A percentile compares a stretch with the other conserved stretches of the same genome.
Conservation (phyloP, 176 grass and related monocot species). For the Themeda triandra region DNA sequence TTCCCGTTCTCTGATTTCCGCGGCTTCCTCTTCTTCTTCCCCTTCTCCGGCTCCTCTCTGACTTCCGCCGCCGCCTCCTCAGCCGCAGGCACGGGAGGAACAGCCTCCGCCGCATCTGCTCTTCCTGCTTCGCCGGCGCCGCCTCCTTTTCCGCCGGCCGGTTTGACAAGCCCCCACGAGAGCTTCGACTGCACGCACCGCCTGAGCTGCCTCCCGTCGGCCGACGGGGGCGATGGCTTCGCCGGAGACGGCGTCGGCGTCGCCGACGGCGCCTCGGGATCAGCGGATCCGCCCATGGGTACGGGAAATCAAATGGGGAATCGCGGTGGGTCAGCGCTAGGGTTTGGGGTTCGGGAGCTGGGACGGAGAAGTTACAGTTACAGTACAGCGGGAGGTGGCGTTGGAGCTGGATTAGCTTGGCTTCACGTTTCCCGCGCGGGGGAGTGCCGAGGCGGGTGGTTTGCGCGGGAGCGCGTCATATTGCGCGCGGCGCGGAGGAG, state of each 20-base stretch:
- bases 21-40: conserved; percentile 11
- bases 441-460: background rate
- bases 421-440: conserved; percentile 41
- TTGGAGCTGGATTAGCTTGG: conserved; percentile 7
- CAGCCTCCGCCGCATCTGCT: background rate
- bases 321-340: conserved; percentile 6
- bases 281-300: conserved; percentile 41
- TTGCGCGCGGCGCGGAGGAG: background rate
- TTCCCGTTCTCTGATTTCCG: conserved; percentile 20
- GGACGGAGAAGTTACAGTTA: background rate
- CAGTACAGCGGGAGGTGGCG: background rate
- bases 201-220: conserved; percentile 22
- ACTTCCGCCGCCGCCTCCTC: background rate
- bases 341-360: conserved; percentile 23
- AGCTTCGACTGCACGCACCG: conserved; percentile 69
- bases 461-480: conserved; percentile 11
- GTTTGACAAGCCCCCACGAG: conserved; percentile 36
- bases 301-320: background rate
- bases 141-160: background rate
- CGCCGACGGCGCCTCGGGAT: conserved; percentile 27
- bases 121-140: background rate
- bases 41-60: conserved; percentile 24
- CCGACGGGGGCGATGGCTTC: conserved; percentile 34
- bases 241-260: conserved; percentile 30
- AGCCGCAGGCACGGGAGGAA: background rate